Evolutionary conservation across 176 grass and related monocot genomes (phyloP).

Genomic region (Ensete glaucum): DNA sequence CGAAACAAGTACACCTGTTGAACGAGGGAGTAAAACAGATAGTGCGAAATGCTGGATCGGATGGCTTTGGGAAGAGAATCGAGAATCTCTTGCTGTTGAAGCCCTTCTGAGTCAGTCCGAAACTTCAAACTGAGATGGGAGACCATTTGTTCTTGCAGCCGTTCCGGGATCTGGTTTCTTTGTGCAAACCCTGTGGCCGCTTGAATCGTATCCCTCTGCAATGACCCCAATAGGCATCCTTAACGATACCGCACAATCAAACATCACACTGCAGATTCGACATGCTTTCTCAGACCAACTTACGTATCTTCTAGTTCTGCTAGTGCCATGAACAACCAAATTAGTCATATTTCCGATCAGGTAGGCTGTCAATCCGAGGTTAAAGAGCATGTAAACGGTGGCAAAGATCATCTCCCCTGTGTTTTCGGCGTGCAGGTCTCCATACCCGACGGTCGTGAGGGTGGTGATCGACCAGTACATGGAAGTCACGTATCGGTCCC

Average conservation of each 20-base stretch:
- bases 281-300: conserved; percentile 15
- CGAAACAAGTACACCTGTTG: conserved; percentile 72
- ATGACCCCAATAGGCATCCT: background rate
- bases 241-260: conserved; percentile 1
- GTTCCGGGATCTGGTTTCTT: conserved; percentile 67
- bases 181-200: conserved; percentile 80
- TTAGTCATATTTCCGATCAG: conserved; percentile 98
- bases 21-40: conserved; percentile 70
- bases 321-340: conserved; percentile 81
- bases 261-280: background rate
- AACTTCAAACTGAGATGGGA: conserved; percentile 95
- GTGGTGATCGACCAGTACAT: conserved; percentile 98
- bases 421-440: conserved; percentile 79
- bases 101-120: conserved; percentile 91
- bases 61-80: conserved; percentile 91
- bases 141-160: conserved; percentile 91
- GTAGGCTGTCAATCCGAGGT: conserved; percentile 89
- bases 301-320: conserved; percentile 81
- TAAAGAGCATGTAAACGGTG: conserved; percentile 92
- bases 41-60: conserved; percentile 88
- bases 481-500: conserved; percentile 73
- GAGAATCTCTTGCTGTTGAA: conserved; percentile 92
- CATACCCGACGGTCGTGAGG: conserved; percentile 84
- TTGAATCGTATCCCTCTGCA: conserved; percentile 92
- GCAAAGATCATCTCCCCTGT: conserved; percentile 73